These are phyloP conservation scores for Amanita inopinata DNA, from an alignment of 768 basidiomycete species.

Conservation along the genomic window DNA sequence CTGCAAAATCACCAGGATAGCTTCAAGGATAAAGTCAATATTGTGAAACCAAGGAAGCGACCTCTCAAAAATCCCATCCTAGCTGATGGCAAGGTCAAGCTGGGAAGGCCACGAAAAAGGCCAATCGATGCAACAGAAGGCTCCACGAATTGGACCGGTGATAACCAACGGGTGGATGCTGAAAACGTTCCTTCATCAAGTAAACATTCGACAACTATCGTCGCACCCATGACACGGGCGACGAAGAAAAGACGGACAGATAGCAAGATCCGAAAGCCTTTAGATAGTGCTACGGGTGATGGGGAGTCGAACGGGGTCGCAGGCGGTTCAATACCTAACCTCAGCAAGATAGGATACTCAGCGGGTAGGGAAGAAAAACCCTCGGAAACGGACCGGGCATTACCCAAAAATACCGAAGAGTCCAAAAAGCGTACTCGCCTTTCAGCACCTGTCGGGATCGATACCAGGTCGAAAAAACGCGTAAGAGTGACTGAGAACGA, in stretches of 20 bases:
- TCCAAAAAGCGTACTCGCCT: constrained; percentile 1
- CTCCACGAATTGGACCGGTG: constrained; percentile 12
- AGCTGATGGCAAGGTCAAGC: constrained; percentile 43
- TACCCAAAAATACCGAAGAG: neutral
- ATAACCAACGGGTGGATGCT: neutral
- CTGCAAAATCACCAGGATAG: constrained; percentile 40
- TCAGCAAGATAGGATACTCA: neutral
- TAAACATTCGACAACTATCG: neutral
- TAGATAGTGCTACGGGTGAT: neutral
- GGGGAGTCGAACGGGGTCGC: neutral
- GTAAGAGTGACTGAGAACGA: neutral
- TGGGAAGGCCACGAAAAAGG: constrained; percentile 35
- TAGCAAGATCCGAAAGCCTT: neutral
- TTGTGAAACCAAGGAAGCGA: constrained; percentile 24
- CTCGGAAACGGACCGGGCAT: neutral
- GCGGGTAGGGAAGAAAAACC: neutral
- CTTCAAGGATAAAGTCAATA: constrained; percentile 29
- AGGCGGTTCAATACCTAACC: neutral
- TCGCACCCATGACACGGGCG: neutral
- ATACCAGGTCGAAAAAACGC: neutral
- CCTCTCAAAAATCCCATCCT: constrained; percentile 37
- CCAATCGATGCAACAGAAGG: constrained; percentile 16
- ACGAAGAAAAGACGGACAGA: constrained; percentile 4
- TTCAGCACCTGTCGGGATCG: neutral
- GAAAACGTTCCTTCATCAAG: no score